Percentiles rank a stretch among this genome's conserved stretches.
These are phyloP conservation scores for Hanseniaspora thailandica DNA, from an alignment of 805 yeast species.

Conservation along the genomic window DNA sequence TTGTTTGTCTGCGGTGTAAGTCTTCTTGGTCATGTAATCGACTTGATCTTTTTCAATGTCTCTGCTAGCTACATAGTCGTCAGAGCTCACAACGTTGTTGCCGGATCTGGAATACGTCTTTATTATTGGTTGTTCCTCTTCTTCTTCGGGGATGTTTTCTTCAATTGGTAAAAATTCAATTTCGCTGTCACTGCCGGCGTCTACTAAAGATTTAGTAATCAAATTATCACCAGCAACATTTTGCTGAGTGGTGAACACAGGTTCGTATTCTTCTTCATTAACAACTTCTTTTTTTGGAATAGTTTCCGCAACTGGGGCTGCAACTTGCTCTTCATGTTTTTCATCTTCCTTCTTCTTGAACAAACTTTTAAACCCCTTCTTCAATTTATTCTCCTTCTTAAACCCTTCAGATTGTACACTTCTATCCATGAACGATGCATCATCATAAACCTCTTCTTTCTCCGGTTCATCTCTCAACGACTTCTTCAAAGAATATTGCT, in stretches of 20 bases:
- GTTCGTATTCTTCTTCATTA: not conserved
- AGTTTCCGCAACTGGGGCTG: not conserved
- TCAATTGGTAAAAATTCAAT: slow-evolving; percentile 2
- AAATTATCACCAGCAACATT: not conserved
- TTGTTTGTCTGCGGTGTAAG: not conserved
- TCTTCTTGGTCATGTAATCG: not conserved
- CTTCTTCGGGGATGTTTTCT: not conserved
- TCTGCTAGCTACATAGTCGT: not conserved
- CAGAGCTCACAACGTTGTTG: not conserved
- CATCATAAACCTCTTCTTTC: not conserved
- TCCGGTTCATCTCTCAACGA: not conserved
- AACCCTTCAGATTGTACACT: not conserved
- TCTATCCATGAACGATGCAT: not conserved
- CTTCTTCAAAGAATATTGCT: not conserved
- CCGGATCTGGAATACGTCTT: not conserved
- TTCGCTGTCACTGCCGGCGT: slow-evolving; percentile 9
- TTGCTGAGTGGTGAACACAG: not conserved
- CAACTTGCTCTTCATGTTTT: not conserved
- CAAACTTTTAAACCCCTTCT: not conserved
- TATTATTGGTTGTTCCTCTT: not conserved
- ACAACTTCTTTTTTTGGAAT: not conserved
- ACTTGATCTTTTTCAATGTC: not conserved
- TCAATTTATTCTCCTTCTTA: not conserved
- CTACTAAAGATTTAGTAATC: not conserved
- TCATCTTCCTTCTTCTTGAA: not conserved